Evolutionary conservation across 495 filamentous ascomycete genomes (phyloP).

Genomic region (Penicillium argentinense): DNA sequence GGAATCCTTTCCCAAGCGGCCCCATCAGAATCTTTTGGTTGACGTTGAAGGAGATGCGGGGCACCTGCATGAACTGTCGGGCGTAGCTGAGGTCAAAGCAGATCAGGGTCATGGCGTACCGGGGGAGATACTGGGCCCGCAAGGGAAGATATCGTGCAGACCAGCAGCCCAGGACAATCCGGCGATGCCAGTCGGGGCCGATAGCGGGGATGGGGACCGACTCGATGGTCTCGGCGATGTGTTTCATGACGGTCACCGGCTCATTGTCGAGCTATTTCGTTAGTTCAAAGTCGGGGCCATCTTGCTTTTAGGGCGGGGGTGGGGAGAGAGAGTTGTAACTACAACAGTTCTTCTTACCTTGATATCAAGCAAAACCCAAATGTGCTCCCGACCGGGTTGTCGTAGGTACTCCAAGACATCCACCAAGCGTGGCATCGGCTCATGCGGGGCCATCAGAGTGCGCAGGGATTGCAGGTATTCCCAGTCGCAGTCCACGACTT

Average conservation of each 20-base stretch:
- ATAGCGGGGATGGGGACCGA: conserved; percentile 42
- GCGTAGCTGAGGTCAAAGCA: conserved; percentile 70
- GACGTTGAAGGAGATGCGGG: conserved; percentile 71
- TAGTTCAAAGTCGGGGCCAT: background rate
- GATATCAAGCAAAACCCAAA: conserved; percentile 87
- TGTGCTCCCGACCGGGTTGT: conserved; percentile 54
- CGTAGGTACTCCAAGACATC: conserved; percentile 75
- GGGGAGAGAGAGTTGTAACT: too few species aligned
- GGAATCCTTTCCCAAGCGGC: conserved; percentile 61
- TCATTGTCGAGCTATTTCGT: conserved; percentile 61
- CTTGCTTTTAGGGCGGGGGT: background rate
- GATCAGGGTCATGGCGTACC: conserved; percentile 69
- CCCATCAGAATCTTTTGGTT: conserved; percentile 63
- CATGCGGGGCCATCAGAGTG: conserved; percentile 65
- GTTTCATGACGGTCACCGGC: conserved; percentile 63
- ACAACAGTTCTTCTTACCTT: conserved; percentile 66
- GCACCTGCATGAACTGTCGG: conserved; percentile 60
- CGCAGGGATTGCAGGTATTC: conserved; percentile 63
- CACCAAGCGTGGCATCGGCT: conserved; percentile 69
- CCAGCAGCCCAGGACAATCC: conserved; percentile 81
- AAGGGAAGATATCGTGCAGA: conserved; percentile 64
- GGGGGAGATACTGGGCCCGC: conserved; percentile 60
- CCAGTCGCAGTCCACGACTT: conserved; percentile 76
- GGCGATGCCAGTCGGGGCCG: conserved; percentile 60
- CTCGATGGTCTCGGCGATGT: conserved; percentile 60